Evolutionary conservation across 2,329 filamentous ascomycete genomes (phyloP).

Genomic region (Colletotrichum cuscutae): DNA sequence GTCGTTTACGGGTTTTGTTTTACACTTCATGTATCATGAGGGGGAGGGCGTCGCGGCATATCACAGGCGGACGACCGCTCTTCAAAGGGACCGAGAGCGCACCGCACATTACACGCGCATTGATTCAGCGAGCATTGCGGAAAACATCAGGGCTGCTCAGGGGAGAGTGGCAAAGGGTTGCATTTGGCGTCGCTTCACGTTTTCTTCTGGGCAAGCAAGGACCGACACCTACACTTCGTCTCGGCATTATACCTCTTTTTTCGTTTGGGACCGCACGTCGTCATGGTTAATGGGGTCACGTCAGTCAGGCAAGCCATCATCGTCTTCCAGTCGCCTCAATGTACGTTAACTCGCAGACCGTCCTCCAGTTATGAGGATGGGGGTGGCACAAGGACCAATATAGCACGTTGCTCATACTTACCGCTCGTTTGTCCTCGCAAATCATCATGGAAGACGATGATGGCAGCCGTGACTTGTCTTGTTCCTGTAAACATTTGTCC

Average conservation of each 20-base stretch:
- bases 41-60: constrained; percentile 32
- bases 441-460: constrained; percentile 68
- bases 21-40: constrained; percentile 37
- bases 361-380: constrained; percentile 40
- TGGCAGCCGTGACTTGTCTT: constrained; percentile 68
- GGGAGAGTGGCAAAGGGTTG: constrained; percentile 46
- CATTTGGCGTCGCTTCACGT: constrained; percentile 36
- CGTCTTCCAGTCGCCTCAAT: constrained; percentile 72
- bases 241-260: constrained; percentile 38
- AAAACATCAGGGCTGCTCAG: constrained; percentile 34
- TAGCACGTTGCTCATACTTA: constrained; percentile 54
- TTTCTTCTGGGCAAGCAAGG: constrained; percentile 34
- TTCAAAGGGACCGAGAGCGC: constrained; percentile 23
- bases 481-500: constrained; percentile 45
- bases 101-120: constrained; percentile 34
- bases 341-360: constrained; percentile 70
- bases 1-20: constrained; percentile 30
- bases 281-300: constrained; percentile 53
- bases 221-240: constrained; percentile 35
- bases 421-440: constrained; percentile 37
- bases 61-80: constrained; percentile 16
- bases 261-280: constrained; percentile 40
- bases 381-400: constrained; percentile 57
- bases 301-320: constrained; percentile 73
- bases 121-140: constrained; percentile 57